Evolutionary conservation across 2,329 filamentous ascomycete genomes (phyloP).

Genomic region (Phyllosticta citriasiana): DNA sequence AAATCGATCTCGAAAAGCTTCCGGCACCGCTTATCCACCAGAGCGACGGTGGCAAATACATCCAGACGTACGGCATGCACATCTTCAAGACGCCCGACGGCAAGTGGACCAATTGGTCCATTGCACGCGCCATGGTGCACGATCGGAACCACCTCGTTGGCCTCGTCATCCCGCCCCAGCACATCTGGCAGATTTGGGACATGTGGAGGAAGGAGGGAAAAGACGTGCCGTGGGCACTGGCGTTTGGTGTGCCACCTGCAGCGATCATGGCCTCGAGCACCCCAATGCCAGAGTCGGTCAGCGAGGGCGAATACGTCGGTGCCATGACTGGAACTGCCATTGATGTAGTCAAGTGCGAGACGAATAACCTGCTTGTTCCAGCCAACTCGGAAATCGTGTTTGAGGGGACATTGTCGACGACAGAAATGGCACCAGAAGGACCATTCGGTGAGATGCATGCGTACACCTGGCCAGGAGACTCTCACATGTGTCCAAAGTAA

Average conservation of each 20-base stretch:
- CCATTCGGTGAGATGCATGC: slow-evolving; percentile 40
- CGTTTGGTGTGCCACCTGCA: slow-evolving; percentile 40
- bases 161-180: slow-evolving; percentile 36
- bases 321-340: slow-evolving; percentile 36
- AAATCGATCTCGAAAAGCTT: slow-evolving; percentile 32
- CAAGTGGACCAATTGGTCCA: slow-evolving; percentile 41
- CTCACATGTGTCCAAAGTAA: slow-evolving; percentile 30
- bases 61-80: slow-evolving; percentile 43
- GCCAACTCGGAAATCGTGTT: slow-evolving; percentile 43
- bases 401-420: slow-evolving; percentile 39
- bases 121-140: slow-evolving; percentile 38
- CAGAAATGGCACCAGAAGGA: slow-evolving; percentile 35
- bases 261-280: slow-evolving; percentile 36
- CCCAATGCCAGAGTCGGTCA: slow-evolving; percentile 34
- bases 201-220: slow-evolving; percentile 37
- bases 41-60: slow-evolving; percentile 40
- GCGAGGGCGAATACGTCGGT: slow-evolving; percentile 41
- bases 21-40: slow-evolving; percentile 35
- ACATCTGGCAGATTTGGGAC: slow-evolving; percentile 38
- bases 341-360: slow-evolving; percentile 44
- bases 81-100: slow-evolving; percentile 36
- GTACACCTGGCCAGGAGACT: slow-evolving; percentile 35
- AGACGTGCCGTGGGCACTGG: slow-evolving; percentile 39
- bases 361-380: slow-evolving; percentile 39
- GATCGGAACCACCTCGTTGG: slow-evolving; percentile 33